Evolutionary conservation across 2,329 filamentous ascomycete species (phyloP), one percentile per base, ranked within the genome.

Genomic region (Sphaerulina vaccinii): DNA sequence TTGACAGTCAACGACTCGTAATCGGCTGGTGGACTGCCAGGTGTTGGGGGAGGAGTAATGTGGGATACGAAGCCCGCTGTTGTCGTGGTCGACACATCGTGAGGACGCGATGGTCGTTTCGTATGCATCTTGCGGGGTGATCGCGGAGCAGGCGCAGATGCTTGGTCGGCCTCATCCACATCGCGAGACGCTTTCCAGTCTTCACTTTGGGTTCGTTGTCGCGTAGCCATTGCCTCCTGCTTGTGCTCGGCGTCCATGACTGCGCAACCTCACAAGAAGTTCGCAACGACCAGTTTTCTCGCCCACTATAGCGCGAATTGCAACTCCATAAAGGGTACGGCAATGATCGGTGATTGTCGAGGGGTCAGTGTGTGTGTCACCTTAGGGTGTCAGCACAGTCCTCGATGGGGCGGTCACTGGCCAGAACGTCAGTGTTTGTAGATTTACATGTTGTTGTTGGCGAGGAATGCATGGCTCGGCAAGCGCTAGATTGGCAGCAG

Each of bases 41-140:
- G 59, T 22, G 56, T 61, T 5, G 46, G 22, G 7, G 59, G 59
- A 22, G 57, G 57, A 5, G 59, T 59, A 18, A 58, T 59, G 18
- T 53, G 53, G 19, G 59, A 49, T 11, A 58, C 54, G 49, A 61
- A 61, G 49, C 55, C 55, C 23, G 52, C 52, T 4, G 58, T 61
- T 2, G 52, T 55, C 22, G 43, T 46, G 21, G 39, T 49, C 10
- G 51, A 47, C 9, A 48, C 22, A 19, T 39, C 37, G 18, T 41
- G 35, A 29, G 45, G 51, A 24, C 49, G 45, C 27, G 49, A 41
- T 11, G 49, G 40, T 37, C 44, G 49, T 16, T 52, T 52, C 8
- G 35, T n/a, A 15, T 38, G 38, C 27, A 42, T 21, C 40, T 29
- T 23, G 38, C 24, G 39, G 15, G 42, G 22, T 6, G 52, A 51